A percentile compares a stretch with the other conserved stretches of the same genome.
phyloP scores from a whole-genome alignment of 768 basidiomycete species.

The Leccinum subgranulosum region DNA sequence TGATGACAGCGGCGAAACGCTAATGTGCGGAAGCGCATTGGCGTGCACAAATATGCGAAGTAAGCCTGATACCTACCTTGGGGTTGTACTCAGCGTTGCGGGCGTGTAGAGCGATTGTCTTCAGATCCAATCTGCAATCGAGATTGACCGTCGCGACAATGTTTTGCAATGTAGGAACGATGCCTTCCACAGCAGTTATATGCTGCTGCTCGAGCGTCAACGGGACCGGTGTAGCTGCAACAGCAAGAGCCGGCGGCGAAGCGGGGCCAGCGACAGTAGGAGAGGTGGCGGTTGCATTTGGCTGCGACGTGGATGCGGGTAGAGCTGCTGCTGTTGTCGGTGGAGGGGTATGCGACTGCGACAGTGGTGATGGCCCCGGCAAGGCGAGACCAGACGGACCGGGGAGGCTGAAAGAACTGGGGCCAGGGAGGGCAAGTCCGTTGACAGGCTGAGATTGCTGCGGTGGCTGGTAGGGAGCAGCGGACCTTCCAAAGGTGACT shows the following conservation, averaged over 20 bases:
- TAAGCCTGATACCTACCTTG: slow-evolving; percentile 76
- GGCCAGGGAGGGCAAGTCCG: slow-evolving; percentile 55
- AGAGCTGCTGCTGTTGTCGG: slow-evolving; percentile 15
- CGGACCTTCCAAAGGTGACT: slow-evolving; percentile 71
- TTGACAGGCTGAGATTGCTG: slow-evolving; percentile 41
- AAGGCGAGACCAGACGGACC: slow-evolving; percentile 45
- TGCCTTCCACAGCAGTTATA: slow-evolving; percentile 95
- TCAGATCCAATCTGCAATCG: slow-evolving; percentile 93
- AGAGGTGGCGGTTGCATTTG: slow-evolving; percentile 31
- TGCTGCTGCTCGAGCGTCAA: slow-evolving; percentile 89
- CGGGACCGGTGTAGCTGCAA: slow-evolving; percentile 66
- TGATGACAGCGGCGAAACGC: slow-evolving; percentile 99
- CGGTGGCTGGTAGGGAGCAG: slow-evolving; percentile 42
- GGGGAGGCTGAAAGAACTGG: slow-evolving; percentile 44
- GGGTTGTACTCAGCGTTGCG: slow-evolving; percentile 99
- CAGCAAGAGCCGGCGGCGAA: slow-evolving; percentile 46
- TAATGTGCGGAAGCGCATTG: slow-evolving; percentile 67
- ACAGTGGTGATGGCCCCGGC: slow-evolving; percentile 56
- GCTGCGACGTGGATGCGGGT: slow-evolving; percentile 13
- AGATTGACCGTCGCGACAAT: slow-evolving; percentile 99
- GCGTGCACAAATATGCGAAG: slow-evolving; percentile 42
- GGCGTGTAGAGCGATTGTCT: slow-evolving; percentile 97
- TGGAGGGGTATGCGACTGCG: slow-evolving; percentile 37
- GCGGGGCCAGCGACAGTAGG: slow-evolving; percentile 58
- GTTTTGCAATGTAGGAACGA: slow-evolving; percentile 99